phyloP scores from a whole-genome alignment of 169 alveolate species.

The Plasmodium inui region DNA sequence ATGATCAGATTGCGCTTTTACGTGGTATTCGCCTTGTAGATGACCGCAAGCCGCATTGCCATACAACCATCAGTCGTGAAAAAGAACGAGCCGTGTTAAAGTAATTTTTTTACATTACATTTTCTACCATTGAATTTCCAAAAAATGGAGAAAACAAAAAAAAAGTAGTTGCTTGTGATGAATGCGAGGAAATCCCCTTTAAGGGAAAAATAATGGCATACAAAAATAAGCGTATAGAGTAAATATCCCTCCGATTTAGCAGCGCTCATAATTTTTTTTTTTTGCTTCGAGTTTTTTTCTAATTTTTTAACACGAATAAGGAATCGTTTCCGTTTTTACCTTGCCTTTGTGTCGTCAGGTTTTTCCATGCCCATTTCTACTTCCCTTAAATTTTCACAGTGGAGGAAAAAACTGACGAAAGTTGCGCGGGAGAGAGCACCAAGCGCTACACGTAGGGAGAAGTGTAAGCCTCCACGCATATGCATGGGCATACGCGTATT shows the following conservation, averaged over 20 bases:
- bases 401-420: background rate
- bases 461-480: background rate
- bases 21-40: background rate
- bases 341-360: background rate
- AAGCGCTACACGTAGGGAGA: background rate
- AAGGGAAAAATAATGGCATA: background rate
- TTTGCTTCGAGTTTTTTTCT: background rate
- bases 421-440: background rate
- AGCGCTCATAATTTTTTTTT: background rate
- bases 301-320: background rate
- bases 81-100: background rate
- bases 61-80: background rate
- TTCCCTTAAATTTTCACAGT: background rate
- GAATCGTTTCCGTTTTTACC: background rate
- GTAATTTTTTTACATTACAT: background rate
- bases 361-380: background rate
- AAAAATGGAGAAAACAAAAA: background rate
- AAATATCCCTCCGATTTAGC: background rate
- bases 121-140: background rate
- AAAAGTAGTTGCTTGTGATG: background rate
- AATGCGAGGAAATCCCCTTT: background rate
- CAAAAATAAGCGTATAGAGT: background rate
- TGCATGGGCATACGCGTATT: background rate
- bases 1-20: background rate
- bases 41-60: background rate